These are phyloP conservation scores for Syncephalastrum contaminatum DNA, from an alignment of 371 early-diverging fungal species.

Conservation along the genomic window DNA sequence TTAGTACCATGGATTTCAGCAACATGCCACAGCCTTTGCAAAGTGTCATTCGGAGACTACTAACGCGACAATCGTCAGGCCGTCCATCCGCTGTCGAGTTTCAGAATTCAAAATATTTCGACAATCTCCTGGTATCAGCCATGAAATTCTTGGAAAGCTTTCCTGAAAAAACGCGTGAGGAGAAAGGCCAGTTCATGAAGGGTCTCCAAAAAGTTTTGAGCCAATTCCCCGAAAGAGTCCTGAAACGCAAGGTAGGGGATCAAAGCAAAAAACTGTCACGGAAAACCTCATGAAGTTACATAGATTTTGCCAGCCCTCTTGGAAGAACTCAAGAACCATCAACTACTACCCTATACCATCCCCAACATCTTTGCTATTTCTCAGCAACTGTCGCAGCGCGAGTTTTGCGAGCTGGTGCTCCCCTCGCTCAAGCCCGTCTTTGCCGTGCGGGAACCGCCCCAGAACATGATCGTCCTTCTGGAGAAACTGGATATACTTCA, in stretches of 20 bases:
- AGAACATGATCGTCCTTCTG: slow-evolving; percentile 62
- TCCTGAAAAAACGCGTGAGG: slow-evolving; percentile 75
- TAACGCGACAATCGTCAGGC: slow-evolving; percentile 53
- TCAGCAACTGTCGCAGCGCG: slow-evolving; percentile 58
- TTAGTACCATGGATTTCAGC: slow-evolving; percentile 37
- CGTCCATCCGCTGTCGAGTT: slow-evolving; percentile 66
- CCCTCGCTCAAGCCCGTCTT: slow-evolving; percentile 68
- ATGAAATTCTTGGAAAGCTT: slow-evolving; percentile 80
- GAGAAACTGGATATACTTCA: slow-evolving; percentile 64
- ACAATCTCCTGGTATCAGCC: slow-evolving; percentile 76
- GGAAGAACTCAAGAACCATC: slow-evolving; percentile 74
- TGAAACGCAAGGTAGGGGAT: slow-evolving; percentile 57
- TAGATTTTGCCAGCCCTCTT: slow-evolving; percentile 73
- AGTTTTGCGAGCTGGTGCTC: slow-evolving; percentile 63
- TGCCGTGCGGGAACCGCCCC: slow-evolving; percentile 59
- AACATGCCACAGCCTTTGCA: slow-evolving; percentile 58
- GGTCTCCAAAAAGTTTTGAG: slow-evolving; percentile 69
- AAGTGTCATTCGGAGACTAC: slow-evolving; percentile 55
- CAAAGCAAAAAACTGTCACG: neutral
- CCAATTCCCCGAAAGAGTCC: slow-evolving; percentile 71
- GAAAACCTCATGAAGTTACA: neutral
- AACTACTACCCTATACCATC: slow-evolving; percentile 68
- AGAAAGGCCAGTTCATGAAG: slow-evolving; percentile 81
- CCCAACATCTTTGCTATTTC: slow-evolving; percentile 73
- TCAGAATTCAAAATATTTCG: slow-evolving; percentile 72